phyloP scores from a whole-genome alignment of 2,329 filamentous ascomycete species.

The Hymenoscyphus occultus region DNA sequence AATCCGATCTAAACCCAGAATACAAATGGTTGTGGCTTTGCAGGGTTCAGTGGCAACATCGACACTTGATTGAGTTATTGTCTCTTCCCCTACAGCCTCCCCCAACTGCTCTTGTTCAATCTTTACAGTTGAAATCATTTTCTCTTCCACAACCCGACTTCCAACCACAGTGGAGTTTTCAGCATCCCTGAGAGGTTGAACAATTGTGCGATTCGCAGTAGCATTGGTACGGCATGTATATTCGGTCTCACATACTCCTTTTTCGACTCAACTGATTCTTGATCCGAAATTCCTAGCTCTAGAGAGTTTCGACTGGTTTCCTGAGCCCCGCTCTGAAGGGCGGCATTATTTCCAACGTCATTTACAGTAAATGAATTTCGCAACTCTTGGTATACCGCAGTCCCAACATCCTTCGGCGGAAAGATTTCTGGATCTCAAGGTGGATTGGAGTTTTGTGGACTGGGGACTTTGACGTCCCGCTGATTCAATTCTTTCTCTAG shows the following conservation, averaged over 20 bases:
- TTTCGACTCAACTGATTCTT: background rate
- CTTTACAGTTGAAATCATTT: background rate
- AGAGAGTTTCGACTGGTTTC: background rate
- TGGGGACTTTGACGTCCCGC: background rate
- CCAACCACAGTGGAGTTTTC: too few relatives aligned
- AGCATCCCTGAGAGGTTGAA: background rate
- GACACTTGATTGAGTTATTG: background rate
- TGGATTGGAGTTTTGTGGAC: background rate
- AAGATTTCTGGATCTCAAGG: background rate
- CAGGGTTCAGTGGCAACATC: background rate
- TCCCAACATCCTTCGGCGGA: background rate
- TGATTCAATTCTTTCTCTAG: background rate
- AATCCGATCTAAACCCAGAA: conserved; percentile 64
- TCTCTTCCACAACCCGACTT: background rate
- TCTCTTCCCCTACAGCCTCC: background rate
- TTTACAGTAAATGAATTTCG: background rate
- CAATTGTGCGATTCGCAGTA: background rate
- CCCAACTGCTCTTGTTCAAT: background rate
- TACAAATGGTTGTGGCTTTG: conserved; percentile 48
- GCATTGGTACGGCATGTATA: background rate
- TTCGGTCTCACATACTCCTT: background rate
- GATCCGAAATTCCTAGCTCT: background rate
- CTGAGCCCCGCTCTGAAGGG: background rate
- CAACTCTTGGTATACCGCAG: background rate
- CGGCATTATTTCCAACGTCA: background rate